phyloP scores from a whole-genome alignment of 164 flowering plant species.

The Sextonia rubra region DNA sequence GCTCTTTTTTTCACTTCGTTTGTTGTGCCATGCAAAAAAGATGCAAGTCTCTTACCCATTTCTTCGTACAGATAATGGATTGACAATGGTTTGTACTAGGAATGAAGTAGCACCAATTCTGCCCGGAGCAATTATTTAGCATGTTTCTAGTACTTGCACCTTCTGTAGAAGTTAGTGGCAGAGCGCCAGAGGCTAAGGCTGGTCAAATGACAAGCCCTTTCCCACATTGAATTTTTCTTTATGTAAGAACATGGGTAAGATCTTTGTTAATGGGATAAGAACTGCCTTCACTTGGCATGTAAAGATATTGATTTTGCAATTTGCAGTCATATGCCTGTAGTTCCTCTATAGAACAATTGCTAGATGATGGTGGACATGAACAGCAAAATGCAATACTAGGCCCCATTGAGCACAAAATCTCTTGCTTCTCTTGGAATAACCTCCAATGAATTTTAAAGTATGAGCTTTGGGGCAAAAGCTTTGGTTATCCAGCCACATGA shows the following conservation, averaged over 20 bases:
- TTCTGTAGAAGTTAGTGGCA: slow-evolving; percentile 54
- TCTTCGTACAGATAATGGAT: too few species aligned
- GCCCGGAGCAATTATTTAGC: too few species aligned
- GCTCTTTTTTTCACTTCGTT: too few species aligned
- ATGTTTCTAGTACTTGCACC: slow-evolving; percentile 23
- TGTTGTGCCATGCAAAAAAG: too few species aligned
- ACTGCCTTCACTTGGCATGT: slow-evolving; percentile 34
- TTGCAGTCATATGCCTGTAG: slow-evolving; percentile 37
- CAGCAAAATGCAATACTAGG: slow-evolving; percentile 38
- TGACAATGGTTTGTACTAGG: neutral
- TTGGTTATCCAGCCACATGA: too few species aligned
- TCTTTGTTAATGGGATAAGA: slow-evolving; percentile 41
- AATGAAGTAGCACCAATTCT: neutral
- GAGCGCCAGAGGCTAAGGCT: slow-evolving; percentile 63
- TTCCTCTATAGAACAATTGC: slow-evolving; percentile 48
- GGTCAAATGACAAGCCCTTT: slow-evolving; percentile 50
- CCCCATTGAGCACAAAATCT: slow-evolving; percentile 35
- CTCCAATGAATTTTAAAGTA: slow-evolving; percentile 17
- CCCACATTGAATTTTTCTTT: slow-evolving; percentile 42
- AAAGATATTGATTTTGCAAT: slow-evolving; percentile 44
- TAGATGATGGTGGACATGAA: slow-evolving; percentile 30
- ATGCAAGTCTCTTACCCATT: too few species aligned
- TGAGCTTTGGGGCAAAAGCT: too few species aligned
- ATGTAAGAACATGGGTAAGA: slow-evolving; percentile 25
- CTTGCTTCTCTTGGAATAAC: slow-evolving; percentile 47